Percentiles rank a stretch among this genome's conserved stretches.
Evolutionary conservation across 1,284 basidiomycete species (phyloP).

Genomic region (Apiotrichum sp.): DNA sequence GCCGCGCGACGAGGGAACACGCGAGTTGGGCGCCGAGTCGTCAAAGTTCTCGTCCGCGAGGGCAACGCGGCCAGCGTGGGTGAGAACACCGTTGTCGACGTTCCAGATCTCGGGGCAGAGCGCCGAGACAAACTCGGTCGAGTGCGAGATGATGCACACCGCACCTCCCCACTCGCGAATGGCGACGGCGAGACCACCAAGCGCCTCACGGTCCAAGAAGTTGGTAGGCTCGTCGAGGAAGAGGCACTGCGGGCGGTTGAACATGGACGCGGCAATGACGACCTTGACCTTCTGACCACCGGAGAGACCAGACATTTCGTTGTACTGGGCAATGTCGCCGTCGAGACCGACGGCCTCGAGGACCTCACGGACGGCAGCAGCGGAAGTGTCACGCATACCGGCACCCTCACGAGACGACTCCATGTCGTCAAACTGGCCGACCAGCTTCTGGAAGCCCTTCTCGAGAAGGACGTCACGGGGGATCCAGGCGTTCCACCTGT

Average conservation of each 20-base stretch:
- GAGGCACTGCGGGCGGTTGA: conserved; percentile 60
- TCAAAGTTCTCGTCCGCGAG: conserved; percentile 71
- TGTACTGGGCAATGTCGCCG: conserved; percentile 95
- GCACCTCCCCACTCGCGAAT: conserved; percentile 96
- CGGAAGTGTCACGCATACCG: conserved; percentile 74
- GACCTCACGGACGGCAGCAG: conserved; percentile 75
- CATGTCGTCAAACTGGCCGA: conserved; percentile 94
- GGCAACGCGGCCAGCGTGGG: conserved; percentile 78
- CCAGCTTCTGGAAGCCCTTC: conserved; percentile 85
- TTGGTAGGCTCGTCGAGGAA: conserved; percentile 87
- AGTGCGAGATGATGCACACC: conserved; percentile 96
- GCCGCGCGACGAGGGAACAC: conserved; percentile 40
- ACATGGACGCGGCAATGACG: conserved; percentile 87
- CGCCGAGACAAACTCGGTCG: conserved; percentile 78
- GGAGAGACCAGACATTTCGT: conserved; percentile 84
- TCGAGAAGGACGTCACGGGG: conserved; percentile 79
- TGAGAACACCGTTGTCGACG: conserved; percentile 57
- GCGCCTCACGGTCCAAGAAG: conserved; percentile 67
- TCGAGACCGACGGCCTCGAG: conserved; percentile 92
- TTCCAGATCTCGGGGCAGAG: conserved; percentile 62
- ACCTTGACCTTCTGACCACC: conserved; percentile 98
- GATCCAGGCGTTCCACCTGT: conserved; percentile 88
- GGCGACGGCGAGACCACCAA: conserved; percentile 82
- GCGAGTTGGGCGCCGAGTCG: conserved; percentile 41
- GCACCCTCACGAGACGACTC: conserved; percentile 92